Evolutionary conservation across 2,329 filamentous ascomycete species (phyloP).

Genomic region (Fusarium fujikuroi): DNA sequence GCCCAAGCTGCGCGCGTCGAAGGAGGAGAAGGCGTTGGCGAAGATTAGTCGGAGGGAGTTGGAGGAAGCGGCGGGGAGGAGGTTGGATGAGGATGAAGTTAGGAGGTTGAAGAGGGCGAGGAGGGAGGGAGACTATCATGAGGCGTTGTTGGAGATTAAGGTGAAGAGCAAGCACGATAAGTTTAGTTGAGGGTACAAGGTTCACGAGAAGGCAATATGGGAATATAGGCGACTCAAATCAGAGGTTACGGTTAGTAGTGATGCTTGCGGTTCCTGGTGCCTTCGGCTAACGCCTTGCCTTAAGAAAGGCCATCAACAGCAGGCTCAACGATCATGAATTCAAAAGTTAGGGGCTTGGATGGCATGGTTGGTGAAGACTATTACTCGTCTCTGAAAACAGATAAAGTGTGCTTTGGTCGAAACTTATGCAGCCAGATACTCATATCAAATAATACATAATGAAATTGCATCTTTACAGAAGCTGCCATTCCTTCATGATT

Average conservation of each 20-base stretch:
- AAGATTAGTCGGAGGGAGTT: slow-evolving; percentile 89
- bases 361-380: too few relatives aligned
- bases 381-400: neutral
- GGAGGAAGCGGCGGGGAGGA: slow-evolving; percentile 81
- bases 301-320: neutral
- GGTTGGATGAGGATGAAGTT: slow-evolving; percentile 86
- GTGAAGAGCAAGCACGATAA: slow-evolving; percentile 96
- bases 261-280: neutral
- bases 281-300: neutral
- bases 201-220: neutral
- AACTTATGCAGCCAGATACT: neutral
- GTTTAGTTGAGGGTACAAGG: slow-evolving; percentile 55
- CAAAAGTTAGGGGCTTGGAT: neutral
- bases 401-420: too few relatives aligned
- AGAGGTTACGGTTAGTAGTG: slow-evolving; percentile 3
- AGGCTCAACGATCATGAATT: neutral
- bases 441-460: neutral
- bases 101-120: slow-evolving; percentile 83
- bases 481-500: neutral
- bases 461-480: neutral
- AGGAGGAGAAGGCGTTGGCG: slow-evolving; percentile 83
- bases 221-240: neutral
- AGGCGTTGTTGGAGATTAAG: slow-evolving; percentile 85
- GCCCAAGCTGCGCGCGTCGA: slow-evolving; percentile 79
- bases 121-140: slow-evolving; percentile 89